Evolutionary conservation across 2,329 filamentous ascomycete species (phyloP), one percentile per base, ranked within the genome.

Genomic region (Calonectria henricotiae): DNA sequence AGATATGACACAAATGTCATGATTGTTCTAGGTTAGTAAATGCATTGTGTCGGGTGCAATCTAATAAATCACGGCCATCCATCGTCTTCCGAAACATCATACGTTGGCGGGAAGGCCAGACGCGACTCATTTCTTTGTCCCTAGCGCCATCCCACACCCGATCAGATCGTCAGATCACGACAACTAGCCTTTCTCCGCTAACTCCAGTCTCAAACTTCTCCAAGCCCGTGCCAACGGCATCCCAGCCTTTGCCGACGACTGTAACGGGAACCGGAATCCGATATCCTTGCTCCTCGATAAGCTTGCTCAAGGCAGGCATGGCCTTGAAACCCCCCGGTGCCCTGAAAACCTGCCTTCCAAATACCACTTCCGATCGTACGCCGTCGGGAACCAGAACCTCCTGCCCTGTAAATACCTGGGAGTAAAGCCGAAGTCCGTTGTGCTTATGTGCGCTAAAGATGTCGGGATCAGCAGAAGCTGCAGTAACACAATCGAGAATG

Each of bases 401-500:
- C 6, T 58, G 30, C 5, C 74, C 74, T 0, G 74, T 74, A 6
- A 74, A 74, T 1, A 75, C 72, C 12, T 74, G 72, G 2, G 74
- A 74, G 71, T 75, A 75, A 4, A 72, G 12, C 1, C 51, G 64
- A 51, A 65, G 67, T 0, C 74, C 72, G 6, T 69, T 30, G 9
- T 5, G 25, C 4, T 58, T 23, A 0, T 74, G 37, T 2, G 68
- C 46, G 0, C n/a, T n/a, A 39, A 75, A 74, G 41, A 74, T 17
- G 39, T 37, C 15, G 7, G 37, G 2, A n/a, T 75, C 58, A 0
- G 47, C 23, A 23, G 69, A 67, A 55, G 71, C 74, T 3, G 72
- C 74, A 1, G 69, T 65, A n/a, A 75, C 74, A 58, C 72, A 74
- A 39, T 75, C 74, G 1, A 75, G 60, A 44, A 75, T 74, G 27